Base-by-base conservation (phyloP, 106 monocot genomes). In the Narthecium ossifragum region DNA sequence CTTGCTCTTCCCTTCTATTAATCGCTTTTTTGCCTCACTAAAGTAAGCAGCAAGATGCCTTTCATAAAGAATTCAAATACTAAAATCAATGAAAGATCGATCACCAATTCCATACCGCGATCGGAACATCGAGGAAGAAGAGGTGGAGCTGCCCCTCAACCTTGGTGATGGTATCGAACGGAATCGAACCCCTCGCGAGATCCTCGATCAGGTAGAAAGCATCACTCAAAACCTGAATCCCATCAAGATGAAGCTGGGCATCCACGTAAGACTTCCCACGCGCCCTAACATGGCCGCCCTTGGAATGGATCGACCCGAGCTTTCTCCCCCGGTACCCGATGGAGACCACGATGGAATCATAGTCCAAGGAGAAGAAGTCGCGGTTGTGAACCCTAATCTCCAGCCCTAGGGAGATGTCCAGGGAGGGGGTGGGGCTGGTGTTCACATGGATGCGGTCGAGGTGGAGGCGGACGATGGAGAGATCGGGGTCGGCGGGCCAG, bases 281-380 rank as follows among this genome's bases (percentile, higher is more conserved):
- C 1, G 93, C 88, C 68, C 59, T 62, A 14, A 93, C 61, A 39
- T 38, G 69, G 10, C 85, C 93, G 1, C 88, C 88, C 17, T 13
- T 48, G 3, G 88, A 69, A 0, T 31, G 67, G 43, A 80, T 70
- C 4, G 39, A 61, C 46, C 93, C 93, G 13, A 93, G 71, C 43
- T 6, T 51, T 49, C 63, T 32, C 32, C 85, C 93, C 2, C 85
- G 71, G 70, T 93, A 88, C 10, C 51, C 50, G 47, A 93, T 72
- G 41, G 76, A 62, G 6, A 71, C 73, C 21, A 31, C 47, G 57
- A 88, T 40, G 39, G 58, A 58, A 28, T 49, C 26, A 61, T 82
- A 88, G 46, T 82, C 76, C 46, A 93, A 68, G 11, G 81, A 51
- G 72, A 82, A 93, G 65, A 93, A 80, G 67, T 93, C 77, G 17